Evolutionary conservation across 108 stramenopile species (phyloP), one percentile per base, ranked within the genome.

Genomic region (Fragilaria radians): DNA sequence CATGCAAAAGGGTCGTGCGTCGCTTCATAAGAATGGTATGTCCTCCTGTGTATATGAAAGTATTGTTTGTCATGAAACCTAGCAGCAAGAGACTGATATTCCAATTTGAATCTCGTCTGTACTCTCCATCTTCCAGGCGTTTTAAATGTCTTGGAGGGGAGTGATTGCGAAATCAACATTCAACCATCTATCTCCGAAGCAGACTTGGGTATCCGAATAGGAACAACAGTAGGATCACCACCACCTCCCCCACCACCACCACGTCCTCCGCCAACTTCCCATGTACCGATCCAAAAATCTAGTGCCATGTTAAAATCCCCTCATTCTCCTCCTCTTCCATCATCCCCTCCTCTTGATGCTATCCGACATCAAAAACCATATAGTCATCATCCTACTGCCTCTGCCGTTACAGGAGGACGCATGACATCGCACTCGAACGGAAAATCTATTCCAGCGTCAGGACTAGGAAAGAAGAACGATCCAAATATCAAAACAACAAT

Each of bases 11-110:
- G 86, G 86, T 21, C 49, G 84, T 59, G 84, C 88, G 26, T 76
- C 84, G 45, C 85, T 91, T 84, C 83, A 91, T 67, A 91, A 91
- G 72, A 91, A 91, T 75, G 89, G 88, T 71, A 55, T 48, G 72
- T 24, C 48, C 26, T 32, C 23, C 9, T 1, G n/a, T 18, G 32
- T 23, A n/a, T 9, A n/a, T 22, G 46, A 47, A 0, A 5, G 22
- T 18, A 0, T 33, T 26, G n/a, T 47, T 27, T 33, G 33, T 14
- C 1, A 3, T 18, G 45, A 4, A 5, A 4, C 14, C 7, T 33
- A 7, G 4, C 23, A 54, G 25, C 24, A 36, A 23, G 28, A 19
- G 25, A 48, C 47, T 17, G 29, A 28, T 21, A 60, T 66, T 26
- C 48, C 5, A 50, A 18, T 46, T 5, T 21, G 21, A 25, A 18